These are phyloP conservation scores for Homolaphlyctis polyrhiza DNA, from an alignment of 371 early-diverging fungal species.

Conservation along the genomic window DNA sequence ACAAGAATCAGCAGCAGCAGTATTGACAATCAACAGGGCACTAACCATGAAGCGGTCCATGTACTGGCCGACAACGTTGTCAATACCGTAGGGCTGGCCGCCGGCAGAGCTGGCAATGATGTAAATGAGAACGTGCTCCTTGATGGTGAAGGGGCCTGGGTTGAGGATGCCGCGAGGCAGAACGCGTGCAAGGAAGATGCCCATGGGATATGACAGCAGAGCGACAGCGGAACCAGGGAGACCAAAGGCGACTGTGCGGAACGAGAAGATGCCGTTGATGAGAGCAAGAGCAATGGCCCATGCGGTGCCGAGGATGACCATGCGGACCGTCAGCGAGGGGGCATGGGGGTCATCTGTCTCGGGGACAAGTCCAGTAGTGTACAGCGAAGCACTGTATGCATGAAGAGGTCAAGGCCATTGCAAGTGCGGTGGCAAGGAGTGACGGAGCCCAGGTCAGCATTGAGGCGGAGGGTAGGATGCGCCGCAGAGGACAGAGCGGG, in stretches of 20 bases:
- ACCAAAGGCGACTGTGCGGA: constrained; percentile 6
- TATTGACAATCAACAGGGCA: constrained; percentile 18
- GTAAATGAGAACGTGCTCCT: constrained; percentile 78
- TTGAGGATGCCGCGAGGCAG: constrained; percentile 45
- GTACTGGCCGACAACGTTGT: constrained; percentile 66
- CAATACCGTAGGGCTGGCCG: constrained; percentile 62
- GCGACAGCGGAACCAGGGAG: constrained; percentile 15
- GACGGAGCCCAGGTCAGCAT: neutral
- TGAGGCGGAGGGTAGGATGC: neutral
- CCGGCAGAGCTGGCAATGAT: constrained; percentile 40
- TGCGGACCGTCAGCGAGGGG: constrained; percentile 25
- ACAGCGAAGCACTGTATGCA: neutral
- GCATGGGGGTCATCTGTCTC: constrained; percentile 25
- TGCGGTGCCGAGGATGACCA: constrained; percentile 15
- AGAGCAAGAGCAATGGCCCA: constrained; percentile 4
- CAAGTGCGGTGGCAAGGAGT: neutral
- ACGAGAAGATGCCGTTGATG: constrained; percentile 5
- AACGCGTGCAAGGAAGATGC: constrained; percentile 28
- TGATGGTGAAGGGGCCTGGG: constrained; percentile 81
- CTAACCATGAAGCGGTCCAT: constrained; percentile 50
- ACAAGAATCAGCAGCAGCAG: too few relatives aligned
- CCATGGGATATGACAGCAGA: constrained; percentile 35
- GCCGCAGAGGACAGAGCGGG: neutral
- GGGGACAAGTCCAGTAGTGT: constrained; percentile 15
- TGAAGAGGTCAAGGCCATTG: neutral